Evolutionary conservation across 2,329 filamentous ascomycete genomes (phyloP).

Genomic region (Ceratocystis eucalypticola): DNA sequence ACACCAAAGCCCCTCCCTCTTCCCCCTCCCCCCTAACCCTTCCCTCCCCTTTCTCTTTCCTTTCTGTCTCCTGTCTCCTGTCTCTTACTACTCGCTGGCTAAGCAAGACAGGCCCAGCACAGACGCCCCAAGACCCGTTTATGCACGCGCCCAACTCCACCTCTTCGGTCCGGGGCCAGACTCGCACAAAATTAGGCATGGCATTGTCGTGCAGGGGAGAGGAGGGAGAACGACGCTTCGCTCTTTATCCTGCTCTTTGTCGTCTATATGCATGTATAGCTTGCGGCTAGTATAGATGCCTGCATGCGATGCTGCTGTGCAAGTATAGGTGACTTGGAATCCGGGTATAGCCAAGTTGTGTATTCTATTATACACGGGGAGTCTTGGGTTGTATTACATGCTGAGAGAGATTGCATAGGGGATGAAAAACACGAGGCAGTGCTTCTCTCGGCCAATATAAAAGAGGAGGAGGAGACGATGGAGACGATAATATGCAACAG

Average conservation of each 20-base stretch:
- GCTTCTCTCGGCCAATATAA: too few relatives aligned
- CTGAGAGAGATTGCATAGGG: too few relatives aligned
- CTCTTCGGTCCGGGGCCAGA: not conserved
- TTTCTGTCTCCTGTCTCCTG: too few relatives aligned
- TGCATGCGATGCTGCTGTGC: not conserved
- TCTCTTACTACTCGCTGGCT: too few relatives aligned
- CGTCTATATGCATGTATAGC: not conserved
- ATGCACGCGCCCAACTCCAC: not conserved
- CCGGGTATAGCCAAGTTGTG: not conserved
- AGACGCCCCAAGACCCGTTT: not conserved
- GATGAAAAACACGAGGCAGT: too few relatives aligned
- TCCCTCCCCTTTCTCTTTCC: too few relatives aligned
- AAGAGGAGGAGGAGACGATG: too few relatives aligned
- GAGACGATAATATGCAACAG: too few relatives aligned
- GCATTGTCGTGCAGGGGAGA: not conserved
- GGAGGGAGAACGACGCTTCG: not conserved
- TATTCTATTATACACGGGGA: too few relatives aligned
- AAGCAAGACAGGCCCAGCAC: not conserved
- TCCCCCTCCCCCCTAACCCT: too few relatives aligned
- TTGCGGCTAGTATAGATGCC: not conserved
- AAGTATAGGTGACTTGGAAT: not conserved
- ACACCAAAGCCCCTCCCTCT: not conserved
- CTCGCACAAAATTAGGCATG: too few relatives aligned
- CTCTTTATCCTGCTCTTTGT: not conserved
- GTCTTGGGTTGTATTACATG: too few relatives aligned